Evolutionary conservation across 495 filamentous ascomycete species (phyloP).

Genomic region (Neurospora sp.): DNA sequence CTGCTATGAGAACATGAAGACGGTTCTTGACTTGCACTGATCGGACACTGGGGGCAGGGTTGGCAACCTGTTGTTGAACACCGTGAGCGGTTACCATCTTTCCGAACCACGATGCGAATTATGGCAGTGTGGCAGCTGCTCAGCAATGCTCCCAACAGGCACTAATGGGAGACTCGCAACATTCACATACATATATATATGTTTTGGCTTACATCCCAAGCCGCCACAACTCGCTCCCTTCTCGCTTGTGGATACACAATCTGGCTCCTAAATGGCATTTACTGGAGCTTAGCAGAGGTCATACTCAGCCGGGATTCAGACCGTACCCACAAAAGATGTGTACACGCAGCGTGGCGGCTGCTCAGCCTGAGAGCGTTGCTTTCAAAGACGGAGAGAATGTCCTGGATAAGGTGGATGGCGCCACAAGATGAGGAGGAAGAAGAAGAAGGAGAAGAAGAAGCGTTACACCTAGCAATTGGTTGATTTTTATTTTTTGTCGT

Average conservation of each 20-base stretch:
- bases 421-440: not conserved
- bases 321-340: not conserved
- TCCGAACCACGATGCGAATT: not conserved
- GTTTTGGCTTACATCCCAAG: not conserved
- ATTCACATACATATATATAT: not conserved
- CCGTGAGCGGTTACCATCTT: not conserved
- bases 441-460: not conserved
- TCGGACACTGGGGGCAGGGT: not conserved
- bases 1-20: slow-evolving; percentile 93
- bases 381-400: not conserved
- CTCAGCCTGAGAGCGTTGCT: not conserved
- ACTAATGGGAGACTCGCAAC: not conserved
- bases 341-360: not conserved
- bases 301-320: not conserved
- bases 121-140: not conserved
- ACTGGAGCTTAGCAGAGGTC: not conserved
- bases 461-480: not conserved
- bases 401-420: not conserved
- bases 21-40: slow-evolving; percentile 52
- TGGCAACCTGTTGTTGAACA: not conserved
- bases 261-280: not conserved
- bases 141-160: not conserved
- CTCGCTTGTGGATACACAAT: not conserved
- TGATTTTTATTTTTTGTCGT: not conserved
- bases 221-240: not conserved